These are phyloP conservation scores for Cardamine chenopodiifolia DNA, from an alignment of 345 rosid species.

Conservation along the genomic window DNA sequence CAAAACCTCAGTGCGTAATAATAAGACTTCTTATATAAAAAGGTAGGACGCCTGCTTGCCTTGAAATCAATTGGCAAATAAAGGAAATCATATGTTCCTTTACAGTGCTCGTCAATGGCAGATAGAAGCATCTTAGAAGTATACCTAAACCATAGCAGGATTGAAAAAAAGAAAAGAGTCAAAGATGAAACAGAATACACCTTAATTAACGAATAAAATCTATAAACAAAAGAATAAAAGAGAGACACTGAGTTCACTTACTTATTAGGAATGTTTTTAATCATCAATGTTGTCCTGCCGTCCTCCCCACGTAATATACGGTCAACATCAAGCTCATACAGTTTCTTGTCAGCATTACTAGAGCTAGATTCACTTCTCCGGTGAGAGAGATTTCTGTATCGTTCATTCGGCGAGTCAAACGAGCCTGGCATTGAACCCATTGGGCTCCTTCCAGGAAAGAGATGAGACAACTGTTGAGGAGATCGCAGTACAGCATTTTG, in stretches of 20 bases:
- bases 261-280: conserved; percentile 98
- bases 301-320: conserved; percentile 81
- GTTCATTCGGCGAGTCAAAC: conserved; percentile 74
- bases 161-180: neutral
- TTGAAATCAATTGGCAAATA: conserved; percentile 85
- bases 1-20: neutral
- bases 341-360: conserved; percentile 77
- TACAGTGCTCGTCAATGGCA: conserved; percentile 78
- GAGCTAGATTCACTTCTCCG: conserved; percentile 76
- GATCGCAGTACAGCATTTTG: conserved; percentile 62
- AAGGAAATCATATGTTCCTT: conserved; percentile 77
- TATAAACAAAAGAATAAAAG: conserved; percentile 10
- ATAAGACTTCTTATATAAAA: conserved; percentile 3
- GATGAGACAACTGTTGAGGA: conserved; percentile 72
- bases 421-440: conserved; percentile 65
- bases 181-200: conserved; percentile 13
- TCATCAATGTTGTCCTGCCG: conserved; percentile 86
- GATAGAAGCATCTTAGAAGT: conserved; percentile 85
- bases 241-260: conserved; percentile 42
- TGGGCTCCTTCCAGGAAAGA: conserved; percentile 68
- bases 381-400: conserved; percentile 64
- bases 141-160: conserved; percentile 49
- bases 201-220: neutral
- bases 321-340: conserved; percentile 85
- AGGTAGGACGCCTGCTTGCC: conserved; percentile 49